Evolutionary conservation across 2,329 filamentous ascomycete genomes (phyloP), one percentile per base, ranked within the genome.

Genomic region (Raffaelea ambrosiae): DNA sequence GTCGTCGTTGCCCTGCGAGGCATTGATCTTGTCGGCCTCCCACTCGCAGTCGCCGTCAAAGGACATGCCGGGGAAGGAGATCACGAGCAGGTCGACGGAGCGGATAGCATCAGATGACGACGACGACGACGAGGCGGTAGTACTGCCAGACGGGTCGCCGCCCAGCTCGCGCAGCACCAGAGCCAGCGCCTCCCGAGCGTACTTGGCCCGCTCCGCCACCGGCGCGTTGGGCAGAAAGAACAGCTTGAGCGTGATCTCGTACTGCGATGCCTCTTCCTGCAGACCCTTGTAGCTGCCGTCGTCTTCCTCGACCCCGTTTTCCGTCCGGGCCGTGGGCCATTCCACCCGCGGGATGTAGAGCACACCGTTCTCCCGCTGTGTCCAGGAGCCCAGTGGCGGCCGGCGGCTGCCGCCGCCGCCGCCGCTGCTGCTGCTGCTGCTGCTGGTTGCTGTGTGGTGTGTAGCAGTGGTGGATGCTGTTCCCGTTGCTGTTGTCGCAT

Each of bases 171-270:
- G 85, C 54, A 84, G 73, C 10, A 97, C 90, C 10, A 95, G 68
- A 45, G 80, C 72, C 55, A 98, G 73, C 1, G 93, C 91, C 60
- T 94, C 86, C 48, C 76, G 68, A 9, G 86, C 85, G 61, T 95
- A 84, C 47, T 73, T 71, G 55, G 77, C 78, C 51, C 91, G 80
- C 54, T 81, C 69, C 16, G 75, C 73, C 2, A 79, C 68, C 10
- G 83, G 74, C 46, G 87, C 78, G 18, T 77, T 79, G 1, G 88
- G 85, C 23, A 97, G 76, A 66, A 93, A 94, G 72, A 98, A 98
- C 20, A 98, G 69, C 68, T 98, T 98, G 52, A 93, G 84, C 1
- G 91, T 96, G 59, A 96, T 89, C 61, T 96, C 89, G 70, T 98
- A 98, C 56, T 89, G 83, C 50, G 77, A 73, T 22, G 84, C 74